Base-by-base conservation (phyloP, 345 rosid genomes). In the Euphorbia lathyris region DNA sequence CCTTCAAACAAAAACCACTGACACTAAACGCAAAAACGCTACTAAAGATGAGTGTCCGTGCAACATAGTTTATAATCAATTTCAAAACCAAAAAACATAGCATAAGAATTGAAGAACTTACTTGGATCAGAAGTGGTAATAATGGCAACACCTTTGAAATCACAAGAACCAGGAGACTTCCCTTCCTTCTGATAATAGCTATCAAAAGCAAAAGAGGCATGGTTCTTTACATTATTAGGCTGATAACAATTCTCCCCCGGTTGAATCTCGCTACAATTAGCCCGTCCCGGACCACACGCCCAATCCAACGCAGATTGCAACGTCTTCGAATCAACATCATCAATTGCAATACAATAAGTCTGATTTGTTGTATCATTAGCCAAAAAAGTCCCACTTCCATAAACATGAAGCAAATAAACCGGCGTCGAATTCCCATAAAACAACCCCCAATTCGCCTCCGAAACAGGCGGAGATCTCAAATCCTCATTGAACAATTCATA, bases 121-220 rank as follows among this genome's bases (percentile, higher is more conserved):
- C 99, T 92, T 80, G 99, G 99, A 73, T 95, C 94, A 7, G 93
- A 86, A 59, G 97, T 88, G 66, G 99, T 95, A 84, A 92, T 90
- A 87, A 84, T 88, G 63, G 93, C 99, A 55, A 87, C 94, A 34
- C 97, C 99, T 83, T 95, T 88, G 81, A 95, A 95, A 79, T 95
- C 97, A 79, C 99, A 95, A 40, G 99, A 86, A 40, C 92, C 96
- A 65, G 88, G 38, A 68, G 84, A 76, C 84, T 76, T 87, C 75
- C 88, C 91, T 82, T 86, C 88, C 80, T 83, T 86, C 76, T 95
- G 99, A 69, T 92, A 95, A 82, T 95, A 95, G 76, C 98, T 95
- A 87, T 95, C 91, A 62, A 95, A 95, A 26, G 98, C 99, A 83
- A 84, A 95, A 1, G 97, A 92, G 30, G 97, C 98, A 59, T 95